Conservation (phyloP, 345 rosid genomes). For the Geranium brycei region DNA sequence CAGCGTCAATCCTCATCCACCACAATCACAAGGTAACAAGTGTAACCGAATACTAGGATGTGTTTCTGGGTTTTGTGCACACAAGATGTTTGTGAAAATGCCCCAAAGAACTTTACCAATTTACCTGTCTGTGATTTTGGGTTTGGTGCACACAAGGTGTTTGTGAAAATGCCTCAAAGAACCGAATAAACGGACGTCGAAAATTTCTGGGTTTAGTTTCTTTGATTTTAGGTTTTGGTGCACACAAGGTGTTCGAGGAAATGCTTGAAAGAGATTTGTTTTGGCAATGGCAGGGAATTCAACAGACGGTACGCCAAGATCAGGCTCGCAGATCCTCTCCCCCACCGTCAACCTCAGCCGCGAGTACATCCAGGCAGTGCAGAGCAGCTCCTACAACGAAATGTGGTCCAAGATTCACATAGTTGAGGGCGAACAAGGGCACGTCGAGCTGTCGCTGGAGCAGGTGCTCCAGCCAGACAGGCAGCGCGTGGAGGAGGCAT, state of each 20-base stretch:
- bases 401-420: slow-evolving; percentile 36
- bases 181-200: too few species aligned
- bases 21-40: slow-evolving; percentile 25
- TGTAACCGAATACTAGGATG: too few species aligned
- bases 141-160: background rate
- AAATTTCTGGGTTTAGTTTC: too few species aligned
- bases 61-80: background rate
- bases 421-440: slow-evolving; percentile 3
- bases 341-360: slow-evolving; percentile 36
- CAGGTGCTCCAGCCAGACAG: slow-evolving; percentile 42
- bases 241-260: slow-evolving; percentile 14
- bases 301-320: slow-evolving; percentile 29
- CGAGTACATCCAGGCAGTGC: slow-evolving; percentile 37
- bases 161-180: slow-evolving; percentile 28
- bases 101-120: background rate
- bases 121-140: background rate
- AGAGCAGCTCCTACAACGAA: slow-evolving; percentile 50
- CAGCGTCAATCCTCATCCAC: slow-evolving; percentile 15
- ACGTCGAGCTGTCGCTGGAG: slow-evolving; percentile 18
- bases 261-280: slow-evolving; percentile 16
- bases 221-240: too few species aligned
- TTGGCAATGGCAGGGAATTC: slow-evolving; percentile 18
- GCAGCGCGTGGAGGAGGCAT: slow-evolving; percentile 46
- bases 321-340: slow-evolving; percentile 21
- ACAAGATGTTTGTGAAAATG: background rate